Percentiles rank a stretch among this genome's conserved stretches.
Conservation (phyloP, 140 eudicot genomes). For the Senecio squalidus region DNA sequence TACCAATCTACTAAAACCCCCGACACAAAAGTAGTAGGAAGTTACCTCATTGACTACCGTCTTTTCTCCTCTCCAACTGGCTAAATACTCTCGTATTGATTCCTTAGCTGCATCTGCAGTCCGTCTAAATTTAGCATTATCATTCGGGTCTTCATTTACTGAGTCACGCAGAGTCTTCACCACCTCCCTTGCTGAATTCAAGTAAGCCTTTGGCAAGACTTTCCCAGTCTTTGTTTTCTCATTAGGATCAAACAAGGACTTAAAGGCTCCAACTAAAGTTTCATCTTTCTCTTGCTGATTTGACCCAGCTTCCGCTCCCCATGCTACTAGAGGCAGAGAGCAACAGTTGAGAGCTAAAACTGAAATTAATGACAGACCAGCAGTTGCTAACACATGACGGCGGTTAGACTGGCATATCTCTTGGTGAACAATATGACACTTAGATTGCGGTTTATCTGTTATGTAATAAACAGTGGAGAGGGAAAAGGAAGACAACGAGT, state of each 20-base stretch:
- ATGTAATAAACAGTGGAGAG: background rate
- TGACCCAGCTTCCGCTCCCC: constrained; percentile 26
- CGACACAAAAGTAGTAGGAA: background rate
- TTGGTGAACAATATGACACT: constrained; percentile 12
- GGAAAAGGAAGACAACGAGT: constrained; percentile 6
- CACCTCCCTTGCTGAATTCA: constrained; percentile 85
- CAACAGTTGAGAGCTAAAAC: constrained; percentile 25
- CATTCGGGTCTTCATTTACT: constrained; percentile 70
- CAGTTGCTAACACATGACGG: constrained; percentile 28
- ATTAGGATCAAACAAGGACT: constrained; percentile 78
- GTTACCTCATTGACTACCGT: constrained; percentile 62
- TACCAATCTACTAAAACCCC: no score
- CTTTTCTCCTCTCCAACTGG: constrained; percentile 73
- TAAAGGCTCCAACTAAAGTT: constrained; percentile 53
- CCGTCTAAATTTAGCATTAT: constrained; percentile 78
- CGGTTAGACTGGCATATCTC: constrained; percentile 26
- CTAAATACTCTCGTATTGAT: constrained; percentile 68
- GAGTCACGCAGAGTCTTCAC: constrained; percentile 78
- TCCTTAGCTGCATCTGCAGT: constrained; percentile 93
- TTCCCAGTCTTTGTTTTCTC: constrained; percentile 91
- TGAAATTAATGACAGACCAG: constrained; percentile 30
- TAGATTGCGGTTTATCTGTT: constrained; percentile 40
- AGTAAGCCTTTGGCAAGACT: constrained; percentile 90
- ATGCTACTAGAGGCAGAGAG: constrained; percentile 34
- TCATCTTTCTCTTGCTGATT: constrained; percentile 50